These are phyloP conservation scores for Nicotiana paniculata DNA, from an alignment of 257 asterid genomes.

Conservation along the genomic window DNA sequence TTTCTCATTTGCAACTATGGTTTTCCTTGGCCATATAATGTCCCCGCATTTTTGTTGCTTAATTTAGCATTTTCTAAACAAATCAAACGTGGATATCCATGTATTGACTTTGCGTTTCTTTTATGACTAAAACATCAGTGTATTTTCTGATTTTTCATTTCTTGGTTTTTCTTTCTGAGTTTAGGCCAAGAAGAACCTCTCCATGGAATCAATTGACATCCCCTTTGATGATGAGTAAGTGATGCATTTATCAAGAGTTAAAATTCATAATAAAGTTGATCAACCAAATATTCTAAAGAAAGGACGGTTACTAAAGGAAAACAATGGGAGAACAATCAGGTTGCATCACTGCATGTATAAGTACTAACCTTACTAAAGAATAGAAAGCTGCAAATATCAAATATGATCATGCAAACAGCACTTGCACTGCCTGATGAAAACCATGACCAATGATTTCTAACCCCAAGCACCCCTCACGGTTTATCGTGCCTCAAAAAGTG, in stretches of 20 bases:
- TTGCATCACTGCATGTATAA: not conserved
- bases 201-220: conserved; percentile 74
- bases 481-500: not conserved
- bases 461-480: not conserved
- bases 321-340: not conserved
- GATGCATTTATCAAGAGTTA: conserved; percentile 19
- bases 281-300: conserved; percentile 7
- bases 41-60: conserved; percentile 3
- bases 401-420: not conserved
- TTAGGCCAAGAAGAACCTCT: conserved; percentile 85
- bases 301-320: not conserved
- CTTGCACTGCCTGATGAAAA: not conserved
- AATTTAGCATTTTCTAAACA: not conserved
- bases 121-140: not conserved
- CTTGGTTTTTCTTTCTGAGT: conserved; percentile 17
- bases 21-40: not conserved
- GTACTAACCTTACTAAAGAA: not conserved
- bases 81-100: not conserved
- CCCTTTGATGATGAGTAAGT: conserved; percentile 80
- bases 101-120: not conserved
- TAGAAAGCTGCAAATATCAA: not conserved
- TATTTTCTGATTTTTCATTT: conserved; percentile 8
- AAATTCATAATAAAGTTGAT: not conserved
- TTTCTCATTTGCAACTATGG: not conserved
- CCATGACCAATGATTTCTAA: not conserved